Base-by-base conservation (phyloP, 2,329 filamentous ascomycete species). In the Monilinia polystroma region DNA sequence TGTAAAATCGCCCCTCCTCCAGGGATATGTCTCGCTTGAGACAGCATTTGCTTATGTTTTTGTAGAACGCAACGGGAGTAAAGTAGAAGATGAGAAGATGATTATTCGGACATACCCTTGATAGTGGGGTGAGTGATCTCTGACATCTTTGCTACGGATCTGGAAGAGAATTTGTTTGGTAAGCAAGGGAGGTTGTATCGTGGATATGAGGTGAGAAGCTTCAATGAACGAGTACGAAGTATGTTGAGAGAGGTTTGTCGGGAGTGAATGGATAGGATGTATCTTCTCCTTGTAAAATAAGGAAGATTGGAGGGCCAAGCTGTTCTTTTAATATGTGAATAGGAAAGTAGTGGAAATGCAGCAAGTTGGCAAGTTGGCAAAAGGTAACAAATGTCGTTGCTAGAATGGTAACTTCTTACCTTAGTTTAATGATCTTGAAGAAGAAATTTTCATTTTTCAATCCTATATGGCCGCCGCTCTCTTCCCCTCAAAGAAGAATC, bases 81-180 rank as follows among this genome's bases (percentile, higher is more conserved):
- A 45, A 32, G 29, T 18, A 26, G 41, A 45, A 26, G 7, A 45
- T 14, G 26, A 29, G 58, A 45, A 38, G n/a, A 29, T n/a, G 20
- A 35, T 29, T 41, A 47, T 29, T 62, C 47, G 4, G 49, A 81
- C 82, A 70, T 80, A 85, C 84, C 83, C 79, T 85, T 80, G 79
- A 86, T 86, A 76, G 84, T 86, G 74, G 78, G 77, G 79, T 86
- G 84, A 67, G 80, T 80, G 74, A 85, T 83, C 72, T 85, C 84
- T 72, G 80, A 79, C 83, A 84, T 85, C 20, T 64, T 71, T 51
- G 45, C 26, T 53, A 41, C 20, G 32, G 63, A 14, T 49, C 55
- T 54, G 41, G 38, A 38, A 14, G 58, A 66, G 14, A 55, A 38
- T 23, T 16, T 16, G 45, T 60, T 43, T n/a, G 57, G 10, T 18